Evolutionary conservation across 2,329 filamentous ascomycete genomes (phyloP), one percentile per base, ranked within the genome.

Genomic region (Mycosphaerella sp.): DNA sequence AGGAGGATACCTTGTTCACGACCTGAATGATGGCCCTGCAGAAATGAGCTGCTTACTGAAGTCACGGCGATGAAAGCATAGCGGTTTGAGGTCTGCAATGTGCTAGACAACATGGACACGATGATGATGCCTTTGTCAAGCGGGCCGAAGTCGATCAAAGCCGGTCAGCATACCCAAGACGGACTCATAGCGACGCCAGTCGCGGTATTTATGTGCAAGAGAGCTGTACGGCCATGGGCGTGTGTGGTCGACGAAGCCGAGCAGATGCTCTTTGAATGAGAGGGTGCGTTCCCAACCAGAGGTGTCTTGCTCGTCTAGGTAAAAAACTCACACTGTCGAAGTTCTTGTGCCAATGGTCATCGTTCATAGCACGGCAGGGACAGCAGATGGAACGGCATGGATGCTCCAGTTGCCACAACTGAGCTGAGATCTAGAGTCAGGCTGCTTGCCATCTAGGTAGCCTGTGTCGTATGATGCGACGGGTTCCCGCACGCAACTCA

Each of bases 1-100:
- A 97, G 66, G 80, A 84, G 70, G 80, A 84, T 63, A 79, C 79
- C 1, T 70, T 84, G 43, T 84, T 84, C 66, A 77, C 79, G 41
- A 81, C 80, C 28, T 68, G 61, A 65, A 48, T 21, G 16, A 34
- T 30, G 13, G 16, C 16, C 8, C 9, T 16, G 39, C 21, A n/a
- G 16, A 41, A 16, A 4, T 39, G 21, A 25, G 21, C 21, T 25
- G 21, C 5, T 25, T 25, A 6, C 7, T 25, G 30, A 34, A 34
- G 30, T 12, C 13, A n/a, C 10, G 10, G 4, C 30, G 13, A 12
- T 2, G 1, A 1, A 34, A 34, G 30, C 10, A 34, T 12, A n/a
- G 30, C 30, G 10, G 6, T 5, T 12, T 34, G 30, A 12, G 4
- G 30, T 34, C 13, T 34, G 30, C 10, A 34, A 8, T 34, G 9